These are phyloP conservation scores for Mortierella antarctica DNA, from an alignment of 192 early-diverging fungal genomes.

Conservation along the genomic window DNA sequence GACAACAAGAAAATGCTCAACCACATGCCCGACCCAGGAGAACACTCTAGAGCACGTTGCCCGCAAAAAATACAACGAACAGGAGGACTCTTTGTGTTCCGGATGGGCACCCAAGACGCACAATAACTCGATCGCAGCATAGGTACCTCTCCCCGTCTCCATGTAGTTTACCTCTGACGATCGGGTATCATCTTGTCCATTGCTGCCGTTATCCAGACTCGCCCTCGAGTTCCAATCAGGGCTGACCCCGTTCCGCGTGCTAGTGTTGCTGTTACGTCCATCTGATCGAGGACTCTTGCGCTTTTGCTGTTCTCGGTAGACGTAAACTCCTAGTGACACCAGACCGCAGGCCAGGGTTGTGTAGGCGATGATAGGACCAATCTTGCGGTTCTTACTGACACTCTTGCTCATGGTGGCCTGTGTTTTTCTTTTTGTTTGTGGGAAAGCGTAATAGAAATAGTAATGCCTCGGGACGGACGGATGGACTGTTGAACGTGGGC, in stretches of 20 bases:
- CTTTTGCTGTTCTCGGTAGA: slow-evolving; percentile 37
- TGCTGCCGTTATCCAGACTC: slow-evolving; percentile 14
- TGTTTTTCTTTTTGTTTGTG: background rate
- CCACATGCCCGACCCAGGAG: too few relatives aligned
- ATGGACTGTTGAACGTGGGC: background rate
- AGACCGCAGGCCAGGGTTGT: slow-evolving; percentile 39
- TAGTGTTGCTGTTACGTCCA: slow-evolving; percentile 1
- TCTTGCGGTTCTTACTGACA: slow-evolving; percentile 24
- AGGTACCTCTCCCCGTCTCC: background rate
- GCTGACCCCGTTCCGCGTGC: background rate
- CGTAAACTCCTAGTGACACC: slow-evolving; percentile 34
- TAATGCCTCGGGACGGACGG: too few relatives aligned
- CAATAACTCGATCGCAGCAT: background rate
- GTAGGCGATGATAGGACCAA: slow-evolving; percentile 40
- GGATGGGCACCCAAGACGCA: background rate
- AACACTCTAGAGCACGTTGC: too few relatives aligned
- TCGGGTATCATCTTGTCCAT: slow-evolving; percentile 8
- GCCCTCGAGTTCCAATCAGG: slow-evolving; percentile 16
- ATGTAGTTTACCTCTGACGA: slow-evolving; percentile 36
- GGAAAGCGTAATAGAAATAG: background rate
- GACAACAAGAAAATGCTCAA: too few relatives aligned
- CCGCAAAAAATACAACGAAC: too few relatives aligned
- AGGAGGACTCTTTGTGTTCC: background rate
- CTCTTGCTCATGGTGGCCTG: slow-evolving; percentile 35
- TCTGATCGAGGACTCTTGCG: slow-evolving; percentile 2